Evolutionary conservation across 768 basidiomycete genomes (phyloP), one percentile per base, ranked within the genome.

Genomic region (Rhizopogon rudus): DNA sequence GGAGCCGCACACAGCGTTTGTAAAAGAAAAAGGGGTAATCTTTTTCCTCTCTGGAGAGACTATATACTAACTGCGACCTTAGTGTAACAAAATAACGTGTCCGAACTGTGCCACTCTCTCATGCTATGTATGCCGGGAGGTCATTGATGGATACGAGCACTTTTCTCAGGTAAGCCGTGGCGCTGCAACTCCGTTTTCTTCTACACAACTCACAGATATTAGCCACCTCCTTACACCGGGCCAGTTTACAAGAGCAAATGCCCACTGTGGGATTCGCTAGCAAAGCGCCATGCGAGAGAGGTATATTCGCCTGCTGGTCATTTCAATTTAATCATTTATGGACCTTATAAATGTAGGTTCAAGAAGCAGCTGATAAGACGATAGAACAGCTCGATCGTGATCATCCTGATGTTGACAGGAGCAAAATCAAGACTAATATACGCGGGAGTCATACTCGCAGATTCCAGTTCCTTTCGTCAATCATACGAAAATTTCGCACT

Each of bases 71-170:
- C 45, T 6, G 12, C 35, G 25, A 12, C 51, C 40, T 41, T 60
- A 91, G 86, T 96, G 94, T 73, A 96, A 96, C 80, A 96, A 96
- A 67, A 95, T 97, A 86, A 79, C 74, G 0, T 92, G 91, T 62
- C 81, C 85, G 1, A 71, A 85, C 56, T 96, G 94, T 63, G 58
- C 44, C 1, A 84, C 90, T 0, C 35, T 88, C 40, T 92, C 87
- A 0, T 97, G 94, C 69, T 95, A 97, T 63, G 73, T 91, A 25
- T 96, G 94, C 66, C 80, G 90, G 28, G 61, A 88, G 63, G 62
- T 85, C 35, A 88, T 95, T 41, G 71, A 31, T 0, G 88, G 89
- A 1, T 92, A 93, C 62, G 85, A 90, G 0, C 91, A 93, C 63
- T 93, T 92, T 65, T 25, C 44, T 72, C 80, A 37, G 46, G 81